A percentile compares a stretch with the other conserved stretches of the same genome.
Evolutionary conservation across 2,329 filamentous ascomycete genomes (phyloP).

Genomic region (Arthrobotrys megalospora): DNA sequence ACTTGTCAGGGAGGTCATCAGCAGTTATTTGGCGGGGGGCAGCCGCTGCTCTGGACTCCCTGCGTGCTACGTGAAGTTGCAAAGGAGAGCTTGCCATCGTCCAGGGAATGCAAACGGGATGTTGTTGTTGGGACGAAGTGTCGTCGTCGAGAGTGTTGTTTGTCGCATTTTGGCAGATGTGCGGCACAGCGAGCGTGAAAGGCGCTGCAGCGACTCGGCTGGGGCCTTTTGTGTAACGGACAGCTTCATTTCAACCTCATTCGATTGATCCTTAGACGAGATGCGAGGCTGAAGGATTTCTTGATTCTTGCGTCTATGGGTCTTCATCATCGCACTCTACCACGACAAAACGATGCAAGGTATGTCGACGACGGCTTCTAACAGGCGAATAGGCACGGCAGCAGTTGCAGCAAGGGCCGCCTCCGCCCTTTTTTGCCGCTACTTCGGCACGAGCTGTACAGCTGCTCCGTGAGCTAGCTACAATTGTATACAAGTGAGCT

Average conservation of each 20-base stretch:
- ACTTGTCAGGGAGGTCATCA: constrained; percentile 35
- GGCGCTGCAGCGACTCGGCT: constrained; percentile 25
- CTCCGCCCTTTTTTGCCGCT: constrained; percentile 20
- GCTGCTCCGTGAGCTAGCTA: not conserved
- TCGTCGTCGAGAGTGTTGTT: constrained; percentile 44
- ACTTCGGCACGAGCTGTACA: constrained; percentile 5
- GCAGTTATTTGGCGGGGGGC: constrained; percentile 40
- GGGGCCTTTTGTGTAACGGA: constrained; percentile 43
- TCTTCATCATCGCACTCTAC: not conserved
- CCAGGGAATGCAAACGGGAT: not conserved
- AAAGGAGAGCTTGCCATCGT: constrained; percentile 53
- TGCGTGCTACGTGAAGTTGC: constrained; percentile 35
- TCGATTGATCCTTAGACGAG: constrained; percentile 3
- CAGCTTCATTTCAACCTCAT: constrained; percentile 33
- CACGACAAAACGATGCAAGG: not conserved
- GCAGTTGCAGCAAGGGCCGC: constrained; percentile 7
- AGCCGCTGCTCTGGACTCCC: constrained; percentile 5
- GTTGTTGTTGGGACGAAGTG: constrained; percentile 25
- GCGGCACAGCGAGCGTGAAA: constrained; percentile 25
- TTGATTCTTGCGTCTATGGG: not conserved
- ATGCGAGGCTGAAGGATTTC: constrained; percentile 12
- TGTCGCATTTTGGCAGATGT: constrained; percentile 42
- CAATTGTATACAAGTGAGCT: not conserved
- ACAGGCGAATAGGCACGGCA: constrained; percentile 3
- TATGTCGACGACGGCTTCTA: not conserved